Base-by-base conservation (phyloP, 2,329 filamentous ascomycete species). In the Pyrenophora tritici-repentis region DNA sequence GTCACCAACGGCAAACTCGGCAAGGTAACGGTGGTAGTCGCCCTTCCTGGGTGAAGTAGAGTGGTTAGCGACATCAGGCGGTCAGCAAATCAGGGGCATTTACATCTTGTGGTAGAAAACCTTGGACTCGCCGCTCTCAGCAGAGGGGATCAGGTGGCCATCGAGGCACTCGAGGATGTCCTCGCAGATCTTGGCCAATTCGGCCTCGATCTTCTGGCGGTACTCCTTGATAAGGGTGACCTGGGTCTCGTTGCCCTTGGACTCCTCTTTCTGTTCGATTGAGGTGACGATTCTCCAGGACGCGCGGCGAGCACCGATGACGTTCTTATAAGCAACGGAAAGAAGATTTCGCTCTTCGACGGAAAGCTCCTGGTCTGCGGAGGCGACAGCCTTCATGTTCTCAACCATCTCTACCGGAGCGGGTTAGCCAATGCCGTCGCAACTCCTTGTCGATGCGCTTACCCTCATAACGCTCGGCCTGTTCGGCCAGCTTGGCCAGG, bases 81-180 rank as follows among this genome's bases (percentile, higher is more conserved):
- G 32, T 37, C 29, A 17, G 49, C 6, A 26, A 39, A 26, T 29
- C 13, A 13, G 42, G n/a, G 14, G 39, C 33, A 35, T 49, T 66
- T 78, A 97, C 93, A 97, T 97, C 87, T 97, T 97, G 88, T 97
- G 92, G 84, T 97, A 97, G 81, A 97, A 97, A 76, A 97, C 93
- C 87, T 97, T 97, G 78, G 91, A 96, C 85, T 97, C 93, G 81
- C 93, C 93, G 65, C 90, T 89, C 80, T 94, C 89, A 75, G 93
- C 93, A 80, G 94, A 93, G 78, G 92, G 92, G 75, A 97, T 97
- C 73, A 97, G 84, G 75, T 86, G 87, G 73, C 96, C 83, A 77
- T 97, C 92, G 64, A 97, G 84, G 68, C 97, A 93, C 71, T 96
- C 88, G 67, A 97, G 88, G 67, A 97, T 91, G 82, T 97, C 93